Evolutionary conservation across 805 yeast species (phyloP).

Genomic region (Metschnikowia cerradonensis): DNA sequence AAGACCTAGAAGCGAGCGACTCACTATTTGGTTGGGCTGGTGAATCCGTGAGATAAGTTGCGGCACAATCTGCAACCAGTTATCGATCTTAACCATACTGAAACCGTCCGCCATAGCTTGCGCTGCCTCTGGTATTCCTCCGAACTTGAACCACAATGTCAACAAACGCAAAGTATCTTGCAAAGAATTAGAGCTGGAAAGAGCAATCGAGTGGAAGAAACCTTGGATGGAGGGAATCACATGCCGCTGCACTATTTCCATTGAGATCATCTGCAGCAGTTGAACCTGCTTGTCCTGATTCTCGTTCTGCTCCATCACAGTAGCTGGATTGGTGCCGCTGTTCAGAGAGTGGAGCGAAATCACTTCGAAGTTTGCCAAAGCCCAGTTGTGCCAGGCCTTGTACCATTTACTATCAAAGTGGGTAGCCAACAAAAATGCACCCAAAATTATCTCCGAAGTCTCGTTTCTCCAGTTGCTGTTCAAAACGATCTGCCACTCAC

Average conservation of each 20-base stretch:
- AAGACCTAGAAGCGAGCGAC: slow-evolving; percentile 72
- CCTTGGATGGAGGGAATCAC: slow-evolving; percentile 96
- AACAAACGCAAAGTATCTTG: slow-evolving; percentile 89
- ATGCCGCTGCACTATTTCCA: slow-evolving; percentile 71
- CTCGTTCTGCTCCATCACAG: slow-evolving; percentile 28
- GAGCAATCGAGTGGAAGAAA: slow-evolving; percentile 88
- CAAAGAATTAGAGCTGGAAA: slow-evolving; percentile 79
- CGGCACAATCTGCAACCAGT: slow-evolving; percentile 94
- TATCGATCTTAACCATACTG: slow-evolving; percentile 80
- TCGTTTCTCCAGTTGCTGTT: slow-evolving; percentile 77
- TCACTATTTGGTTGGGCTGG: slow-evolving; percentile 84
- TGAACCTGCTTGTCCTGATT: slow-evolving; percentile 11
- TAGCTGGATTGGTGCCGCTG: slow-evolving; percentile 13
- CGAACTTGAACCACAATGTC: slow-evolving; percentile 94
- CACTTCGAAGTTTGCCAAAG: slow-evolving; percentile 94
- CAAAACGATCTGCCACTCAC: slow-evolving; percentile 93
- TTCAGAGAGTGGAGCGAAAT: slow-evolving; percentile 55
- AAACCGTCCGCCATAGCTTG: slow-evolving; percentile 89
- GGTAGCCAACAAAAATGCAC: slow-evolving; percentile 89
- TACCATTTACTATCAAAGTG: slow-evolving; percentile 93
- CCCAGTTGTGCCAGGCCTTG: slow-evolving; percentile 99
- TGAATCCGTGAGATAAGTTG: slow-evolving; percentile 95
- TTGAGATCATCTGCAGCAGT: slow-evolving; percentile 23
- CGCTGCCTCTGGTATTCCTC: slow-evolving; percentile 89
- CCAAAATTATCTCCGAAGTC: slow-evolving; percentile 75